Conservation (phyloP, 805 yeast species). For the Cyberlindnera suaveolens region DNA sequence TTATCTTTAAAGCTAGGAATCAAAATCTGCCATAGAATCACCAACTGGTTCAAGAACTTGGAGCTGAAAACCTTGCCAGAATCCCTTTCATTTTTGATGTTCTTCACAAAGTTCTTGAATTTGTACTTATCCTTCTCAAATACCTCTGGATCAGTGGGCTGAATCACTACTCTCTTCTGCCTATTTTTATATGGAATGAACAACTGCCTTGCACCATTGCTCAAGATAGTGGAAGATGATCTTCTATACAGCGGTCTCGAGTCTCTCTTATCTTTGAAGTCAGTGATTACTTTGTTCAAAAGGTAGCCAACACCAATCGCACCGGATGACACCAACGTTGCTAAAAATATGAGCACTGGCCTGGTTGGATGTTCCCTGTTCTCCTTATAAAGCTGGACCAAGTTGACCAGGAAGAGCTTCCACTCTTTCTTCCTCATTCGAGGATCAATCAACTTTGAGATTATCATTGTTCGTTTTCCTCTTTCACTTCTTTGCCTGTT, state of each 20-base stretch:
- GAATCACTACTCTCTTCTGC: constrained; percentile 22
- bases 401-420: constrained; percentile 15
- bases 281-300: constrained; percentile 22
- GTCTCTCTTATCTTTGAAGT: constrained; percentile 23
- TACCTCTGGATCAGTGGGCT: constrained; percentile 24
- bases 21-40: constrained; percentile 72
- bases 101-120: constrained; percentile 22
- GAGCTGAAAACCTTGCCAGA: constrained; percentile 39
- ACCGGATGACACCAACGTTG: constrained; percentile 20
- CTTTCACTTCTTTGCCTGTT: too few species aligned
- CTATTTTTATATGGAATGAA: constrained; percentile 24
- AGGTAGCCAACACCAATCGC: constrained; percentile 16
- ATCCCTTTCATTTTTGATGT: constrained; percentile 18
- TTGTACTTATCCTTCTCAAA: constrained; percentile 24
- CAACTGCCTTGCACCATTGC: constrained; percentile 25
- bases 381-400: constrained; percentile 22
- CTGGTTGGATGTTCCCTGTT: constrained; percentile 22
- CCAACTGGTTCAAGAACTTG: constrained; percentile 63
- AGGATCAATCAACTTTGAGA: constrained; percentile 16
- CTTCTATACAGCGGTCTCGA: constrained; percentile 24
- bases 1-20: constrained; percentile 69
- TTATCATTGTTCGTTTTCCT: constrained; percentile 1
- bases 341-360: constrained; percentile 23
- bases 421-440: constrained; percentile 16
- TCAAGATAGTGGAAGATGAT: constrained; percentile 23